A percentile compares a stretch with the other conserved stretches of the same genome.
Evolutionary conservation across 2,329 filamentous ascomycete species (phyloP).

Genomic region (Cladosporium cucumerinum): DNA sequence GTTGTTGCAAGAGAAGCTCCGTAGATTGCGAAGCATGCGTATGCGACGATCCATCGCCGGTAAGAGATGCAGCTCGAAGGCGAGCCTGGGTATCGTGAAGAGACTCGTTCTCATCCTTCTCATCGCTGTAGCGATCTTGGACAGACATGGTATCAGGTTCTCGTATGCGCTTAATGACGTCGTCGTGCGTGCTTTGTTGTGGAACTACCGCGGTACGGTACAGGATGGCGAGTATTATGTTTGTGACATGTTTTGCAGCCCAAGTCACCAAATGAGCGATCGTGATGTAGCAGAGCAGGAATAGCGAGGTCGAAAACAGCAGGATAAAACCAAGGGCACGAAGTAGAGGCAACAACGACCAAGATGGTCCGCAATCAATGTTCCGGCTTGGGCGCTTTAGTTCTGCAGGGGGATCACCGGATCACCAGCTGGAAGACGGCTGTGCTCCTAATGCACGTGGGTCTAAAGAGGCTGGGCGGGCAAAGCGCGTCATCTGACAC

Average conservation of each 20-base stretch:
- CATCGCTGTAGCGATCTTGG: slow-evolving; percentile 9
- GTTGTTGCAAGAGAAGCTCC: not conserved
- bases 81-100: slow-evolving; percentile 1
- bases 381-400: slow-evolving; percentile 2
- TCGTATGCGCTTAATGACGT: not conserved
- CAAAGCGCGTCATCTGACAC: not conserved
- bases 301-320: not conserved
- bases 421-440: not conserved
- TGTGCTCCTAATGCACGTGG: not conserved
- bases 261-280: not conserved
- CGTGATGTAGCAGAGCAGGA: not conserved
- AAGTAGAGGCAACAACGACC: not conserved
- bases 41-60: not conserved
- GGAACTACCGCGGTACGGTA: not conserved
- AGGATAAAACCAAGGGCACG: not conserved
- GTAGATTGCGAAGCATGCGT: not conserved
- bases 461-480: not conserved
- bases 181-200: not conserved
- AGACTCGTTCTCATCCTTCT: slow-evolving; percentile 1
- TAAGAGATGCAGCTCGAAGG: not conserved
- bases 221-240: not conserved
- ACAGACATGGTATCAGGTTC: slow-evolving; percentile 3
- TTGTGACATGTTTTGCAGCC: not conserved
- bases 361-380: slow-evolving; percentile 2
- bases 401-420: slow-evolving; percentile 8